Evolutionary conservation across 805 yeast genomes (phyloP).

Genomic region (Kregervanrija pseudodelftensis): DNA sequence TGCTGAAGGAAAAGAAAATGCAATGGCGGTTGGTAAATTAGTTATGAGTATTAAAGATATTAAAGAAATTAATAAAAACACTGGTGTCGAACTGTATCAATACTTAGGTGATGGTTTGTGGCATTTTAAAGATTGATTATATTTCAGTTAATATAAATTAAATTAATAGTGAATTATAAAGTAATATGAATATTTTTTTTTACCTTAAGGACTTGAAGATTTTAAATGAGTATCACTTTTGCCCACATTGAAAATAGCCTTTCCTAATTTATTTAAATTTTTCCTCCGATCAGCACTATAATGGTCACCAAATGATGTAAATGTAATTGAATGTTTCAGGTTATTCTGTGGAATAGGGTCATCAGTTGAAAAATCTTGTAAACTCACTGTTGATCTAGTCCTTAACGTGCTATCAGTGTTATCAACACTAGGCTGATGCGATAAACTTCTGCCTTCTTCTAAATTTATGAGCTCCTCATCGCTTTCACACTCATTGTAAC

Average conservation of each 20-base stretch:
- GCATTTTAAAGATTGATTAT: conserved; percentile 47
- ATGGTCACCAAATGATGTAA: conserved; percentile 7
- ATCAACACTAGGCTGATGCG: conserved; percentile 9
- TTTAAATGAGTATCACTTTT: too few relatives aligned
- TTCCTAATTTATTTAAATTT: too few relatives aligned
- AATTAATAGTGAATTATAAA: too few relatives aligned
- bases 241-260: too few relatives aligned
- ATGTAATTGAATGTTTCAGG: conserved; percentile 8
- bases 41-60: conserved; percentile 87
- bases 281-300: too few relatives aligned
- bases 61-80: conserved; percentile 73
- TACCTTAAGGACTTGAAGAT: too few relatives aligned
- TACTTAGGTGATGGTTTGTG: conserved; percentile 88
- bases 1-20: conserved; percentile 90
- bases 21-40: conserved; percentile 85
- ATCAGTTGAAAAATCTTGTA: conserved; percentile 13
- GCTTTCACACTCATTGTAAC: background rate
- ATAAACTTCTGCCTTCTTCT: conserved; percentile 10
- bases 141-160: too few relatives aligned
- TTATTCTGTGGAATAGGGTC: background rate
- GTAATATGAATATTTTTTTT: too few relatives aligned
- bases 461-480: conserved; percentile 6
- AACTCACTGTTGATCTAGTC: conserved; percentile 25
- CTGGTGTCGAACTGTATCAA: conserved; percentile 79
- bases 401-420: conserved; percentile 15